These are phyloP conservation scores for Citrus hindsii DNA, from an alignment of 345 rosid genomes.

Conservation along the genomic window DNA sequence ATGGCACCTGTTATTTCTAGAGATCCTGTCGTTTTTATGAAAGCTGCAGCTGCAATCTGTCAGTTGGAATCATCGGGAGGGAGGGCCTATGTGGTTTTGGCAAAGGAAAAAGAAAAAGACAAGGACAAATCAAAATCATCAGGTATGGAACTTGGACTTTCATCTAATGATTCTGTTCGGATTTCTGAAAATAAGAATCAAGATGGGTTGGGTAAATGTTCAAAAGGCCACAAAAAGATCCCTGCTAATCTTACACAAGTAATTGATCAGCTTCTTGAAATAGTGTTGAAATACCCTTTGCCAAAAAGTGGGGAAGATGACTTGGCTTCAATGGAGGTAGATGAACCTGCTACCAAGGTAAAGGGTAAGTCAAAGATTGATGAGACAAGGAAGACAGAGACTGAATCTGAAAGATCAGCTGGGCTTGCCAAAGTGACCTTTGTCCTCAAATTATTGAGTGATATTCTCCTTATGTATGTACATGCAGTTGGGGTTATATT, in stretches of 20 bases:
- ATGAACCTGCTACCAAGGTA: constrained; percentile 67
- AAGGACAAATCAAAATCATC: constrained; percentile 59
- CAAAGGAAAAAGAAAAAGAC: constrained; percentile 75
- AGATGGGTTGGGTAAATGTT: constrained; percentile 74
- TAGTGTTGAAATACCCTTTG: constrained; percentile 65
- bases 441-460: constrained; percentile 85
- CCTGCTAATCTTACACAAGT: constrained; percentile 85
- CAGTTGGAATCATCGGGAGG: constrained; percentile 91
- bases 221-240: constrained; percentile 72
- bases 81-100: constrained; percentile 65
- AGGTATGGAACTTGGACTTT: constrained; percentile 53
- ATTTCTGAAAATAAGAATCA: constrained; percentile 69
- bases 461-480: constrained; percentile 79
- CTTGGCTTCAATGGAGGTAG: constrained; percentile 70
- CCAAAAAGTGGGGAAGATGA: constrained; percentile 56
- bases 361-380: constrained; percentile 93
- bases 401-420: constrained; percentile 78
- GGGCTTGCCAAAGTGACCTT: constrained; percentile 86
- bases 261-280: constrained; percentile 94
- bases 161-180: constrained; percentile 61
- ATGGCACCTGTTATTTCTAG: constrained; percentile 92
- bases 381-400: constrained; percentile 51
- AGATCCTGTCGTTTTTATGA: constrained; percentile 89
- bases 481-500: constrained; percentile 85
- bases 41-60: constrained; percentile 73